Evolutionary conservation across 495 filamentous ascomycete genomes (phyloP), one percentile per base, ranked within the genome.

Genomic region (Penicillium coprophilum): DNA sequence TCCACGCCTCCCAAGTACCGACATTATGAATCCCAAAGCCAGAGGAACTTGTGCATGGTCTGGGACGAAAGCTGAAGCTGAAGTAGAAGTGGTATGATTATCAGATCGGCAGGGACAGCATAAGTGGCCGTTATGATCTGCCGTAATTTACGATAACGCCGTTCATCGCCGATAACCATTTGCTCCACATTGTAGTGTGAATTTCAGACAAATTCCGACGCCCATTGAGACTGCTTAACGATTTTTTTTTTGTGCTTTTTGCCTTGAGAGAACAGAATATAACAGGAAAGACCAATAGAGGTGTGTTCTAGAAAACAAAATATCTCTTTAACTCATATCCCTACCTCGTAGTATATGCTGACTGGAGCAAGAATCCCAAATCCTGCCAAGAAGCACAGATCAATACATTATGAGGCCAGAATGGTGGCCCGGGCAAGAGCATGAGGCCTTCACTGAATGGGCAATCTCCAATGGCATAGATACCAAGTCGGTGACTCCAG

Each of bases 361-460:
- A 63, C 8, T 27, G 31, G 20, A 13, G 21, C 13, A 31, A 43
- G 23, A 6, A 23, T 36, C 28, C 30, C 50, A 50, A 27, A 44
- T 8, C 41, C 30, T 38, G 44, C 24, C 30, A 46, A 27, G 21
- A 28, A 19, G 31, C 38, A 11, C 27, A 6, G 19, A 23, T 20
- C 7, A 20, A 30, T 19, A 28, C 51, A 60, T 36, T 23, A 77
- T 75, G 71, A 66, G 58, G 40, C 61, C 69, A 55, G 47, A 66
- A 17, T 73, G 69, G 63, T 70, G 66, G 58, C 74, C 75, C n/a
- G 76, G 75, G n/a, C 61, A 73, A 40, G 45, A 73, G 28, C 76
- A 80, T 60, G 73, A 80, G 40, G 71, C 74, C 2, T 85, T 90
- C 47, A 72, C 82, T 6, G 50, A 73, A 59, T 91, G 88, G 88